Evolutionary conservation across 306 rosid species (phyloP), one percentile per base, ranked within the genome.

Genomic region (Hippophae rhamnoides): DNA sequence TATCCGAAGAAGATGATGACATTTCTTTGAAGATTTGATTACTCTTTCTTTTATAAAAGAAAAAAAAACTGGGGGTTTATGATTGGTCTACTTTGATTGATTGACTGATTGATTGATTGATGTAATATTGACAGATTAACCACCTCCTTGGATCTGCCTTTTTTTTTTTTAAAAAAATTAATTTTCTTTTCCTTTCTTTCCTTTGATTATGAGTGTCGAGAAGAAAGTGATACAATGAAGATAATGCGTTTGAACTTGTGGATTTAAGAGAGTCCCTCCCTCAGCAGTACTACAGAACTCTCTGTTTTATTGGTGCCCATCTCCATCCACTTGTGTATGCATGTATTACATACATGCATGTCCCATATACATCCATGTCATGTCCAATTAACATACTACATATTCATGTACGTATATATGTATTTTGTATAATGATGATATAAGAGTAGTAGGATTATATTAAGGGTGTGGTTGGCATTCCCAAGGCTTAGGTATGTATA

Each of bases 81-180:
- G 98, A 90, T 90, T 90, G 96, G 90, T 89, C 90, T 78, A 43
- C 69, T 66, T 79, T 78, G 85, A 82, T 81, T 73, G 97, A 90
- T 82, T 74, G 38, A 27, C 3, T 27, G 38, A 84, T 72, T 31
- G 38, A 31, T 31, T 31, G 38, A 31, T 31, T 31, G 38, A 31
- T 31, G 38, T 31, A 31, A 31, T 31, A 31, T 31, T 82, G 96
- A 87, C 89, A 87, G 94, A 73, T 83, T 85, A 90, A 90, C 96
- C 62, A 83, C 90, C 87, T 72, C 94, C 96, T 90, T 87, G 87
- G 96, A 85, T 87, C 84, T 87, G 87, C 95, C 75, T 82, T 84
- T 57, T 60, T 57, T 56, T 8, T 27, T 38, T 57, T 60, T 9
- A 71, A 27, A 27, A 18, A 18, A 18, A 18, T 18, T 18, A 18